These are phyloP conservation scores for Uromyces viciae-fabae DNA, from an alignment of 1,284 basidiomycete species.

Conservation along the genomic window DNA sequence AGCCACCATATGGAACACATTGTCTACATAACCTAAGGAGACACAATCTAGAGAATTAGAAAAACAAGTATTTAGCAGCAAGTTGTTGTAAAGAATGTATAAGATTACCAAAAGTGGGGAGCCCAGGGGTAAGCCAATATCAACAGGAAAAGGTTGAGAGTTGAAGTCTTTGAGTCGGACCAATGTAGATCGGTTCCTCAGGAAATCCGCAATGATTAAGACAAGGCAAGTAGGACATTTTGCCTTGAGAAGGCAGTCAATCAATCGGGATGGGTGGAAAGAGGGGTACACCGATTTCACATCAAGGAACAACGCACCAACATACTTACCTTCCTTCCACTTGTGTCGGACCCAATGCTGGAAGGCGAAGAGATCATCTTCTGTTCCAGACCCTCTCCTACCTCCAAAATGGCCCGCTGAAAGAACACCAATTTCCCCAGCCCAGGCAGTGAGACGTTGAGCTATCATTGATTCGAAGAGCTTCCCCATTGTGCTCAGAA, in stretches of 20 bases:
- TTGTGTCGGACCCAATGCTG: neutral
- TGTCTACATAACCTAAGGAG: neutral
- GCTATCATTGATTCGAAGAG: neutral
- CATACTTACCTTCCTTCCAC: neutral
- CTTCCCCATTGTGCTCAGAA: neutral
- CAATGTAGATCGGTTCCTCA: neutral
- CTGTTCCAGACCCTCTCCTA: neutral
- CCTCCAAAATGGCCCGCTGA: neutral
- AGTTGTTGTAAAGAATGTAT: slow-evolving; percentile 7
- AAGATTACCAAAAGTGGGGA: slow-evolving; percentile 6
- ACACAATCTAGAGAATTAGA: neutral
- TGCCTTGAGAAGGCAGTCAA: neutral
- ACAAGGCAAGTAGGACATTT: neutral
- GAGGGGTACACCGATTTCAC: neutral
- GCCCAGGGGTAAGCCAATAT: neutral
- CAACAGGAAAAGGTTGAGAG: neutral
- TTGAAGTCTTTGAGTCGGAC: neutral
- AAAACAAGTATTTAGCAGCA: neutral
- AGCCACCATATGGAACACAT: neutral
- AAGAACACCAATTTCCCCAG: neutral
- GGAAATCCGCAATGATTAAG: neutral
- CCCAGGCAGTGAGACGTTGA: neutral
- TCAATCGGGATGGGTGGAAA: neutral
- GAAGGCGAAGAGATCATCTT: neutral
- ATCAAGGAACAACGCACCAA: neutral